Evolutionary conservation across 2,329 filamentous ascomycete species (phyloP).

Genomic region (Penicillium sp.): DNA sequence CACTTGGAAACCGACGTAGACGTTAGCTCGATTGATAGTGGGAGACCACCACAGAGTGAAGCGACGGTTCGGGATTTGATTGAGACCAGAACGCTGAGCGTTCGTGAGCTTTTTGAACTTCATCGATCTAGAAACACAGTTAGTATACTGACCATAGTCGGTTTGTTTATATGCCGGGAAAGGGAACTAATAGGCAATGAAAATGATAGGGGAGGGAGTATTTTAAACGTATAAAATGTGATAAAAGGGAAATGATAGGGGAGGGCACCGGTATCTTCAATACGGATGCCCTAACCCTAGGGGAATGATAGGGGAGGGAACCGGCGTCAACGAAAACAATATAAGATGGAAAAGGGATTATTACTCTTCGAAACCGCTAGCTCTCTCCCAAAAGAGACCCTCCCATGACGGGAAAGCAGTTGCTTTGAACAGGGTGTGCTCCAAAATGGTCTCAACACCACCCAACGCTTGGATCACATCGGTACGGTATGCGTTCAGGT

Average conservation of each 20-base stretch:
- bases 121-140: slow-evolving; percentile 52
- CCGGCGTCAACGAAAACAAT: no score
- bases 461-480: slow-evolving; percentile 95
- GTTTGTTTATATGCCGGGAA: no score
- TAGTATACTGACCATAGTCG: not conserved
- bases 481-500: slow-evolving; percentile 89
- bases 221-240: no score
- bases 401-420: slow-evolving; percentile 95
- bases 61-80: slow-evolving; percentile 96
- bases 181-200: no score
- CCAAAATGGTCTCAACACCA: slow-evolving; percentile 95
- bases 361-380: slow-evolving; percentile 52
- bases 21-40: slow-evolving; percentile 91
- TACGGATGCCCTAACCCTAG: no score
- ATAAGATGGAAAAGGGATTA: not conserved
- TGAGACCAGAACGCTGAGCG: slow-evolving; percentile 91
- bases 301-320: no score
- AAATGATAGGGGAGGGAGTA: no score
- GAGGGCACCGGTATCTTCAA: no score
- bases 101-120: slow-evolving; percentile 99
- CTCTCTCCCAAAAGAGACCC: slow-evolving; percentile 84
- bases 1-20: slow-evolving; percentile 99
- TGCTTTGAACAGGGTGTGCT: slow-evolving; percentile 94
- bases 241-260: no score
- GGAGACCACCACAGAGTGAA: slow-evolving; percentile 98